Conservation (phyloP, 192 early-diverging fungal genomes). For the Coemansia sp. region DNA sequence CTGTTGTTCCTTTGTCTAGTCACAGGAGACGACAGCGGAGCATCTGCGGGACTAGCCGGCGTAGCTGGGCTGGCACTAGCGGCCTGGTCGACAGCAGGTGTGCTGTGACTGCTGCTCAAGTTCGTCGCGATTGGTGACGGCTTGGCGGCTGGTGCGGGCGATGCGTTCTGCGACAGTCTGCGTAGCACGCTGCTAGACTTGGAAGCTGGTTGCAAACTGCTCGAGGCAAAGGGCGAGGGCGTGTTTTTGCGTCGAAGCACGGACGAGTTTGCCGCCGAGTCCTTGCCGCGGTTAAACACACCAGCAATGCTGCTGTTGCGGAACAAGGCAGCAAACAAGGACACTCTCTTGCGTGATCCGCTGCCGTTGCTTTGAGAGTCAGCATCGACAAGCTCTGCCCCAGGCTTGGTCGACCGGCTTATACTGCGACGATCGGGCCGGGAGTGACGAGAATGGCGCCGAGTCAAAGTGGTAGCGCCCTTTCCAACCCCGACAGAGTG, state of each 20-base stretch:
- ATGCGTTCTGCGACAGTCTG: conserved; percentile 22
- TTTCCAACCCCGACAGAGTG: conserved; percentile 23
- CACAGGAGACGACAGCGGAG: conserved; percentile 34
- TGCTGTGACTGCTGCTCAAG: conserved; percentile 12
- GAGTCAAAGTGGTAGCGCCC: conserved; percentile 23
- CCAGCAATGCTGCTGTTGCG: conserved; percentile 31
- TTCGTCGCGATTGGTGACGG: conserved; percentile 7
- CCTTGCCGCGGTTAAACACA: conserved; percentile 28
- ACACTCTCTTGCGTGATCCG: conserved; percentile 68
- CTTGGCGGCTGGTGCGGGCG: conserved; percentile 10
- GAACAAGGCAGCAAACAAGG: conserved; percentile 74
- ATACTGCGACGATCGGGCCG: conserved; percentile 57
- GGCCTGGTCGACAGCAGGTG: neutral
- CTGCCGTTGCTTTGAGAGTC: conserved; percentile 33
- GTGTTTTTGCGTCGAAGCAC: conserved; percentile 45
- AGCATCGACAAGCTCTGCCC: conserved; percentile 18
- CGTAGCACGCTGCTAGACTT: conserved; percentile 36
- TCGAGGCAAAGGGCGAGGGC: conserved; percentile 39
- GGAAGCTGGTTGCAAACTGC: conserved; percentile 21
- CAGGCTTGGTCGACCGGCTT: conserved; percentile 25
- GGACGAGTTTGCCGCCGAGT: conserved; percentile 13
- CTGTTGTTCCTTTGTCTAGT: conserved; percentile 50
- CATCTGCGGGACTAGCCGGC: conserved; percentile 13
- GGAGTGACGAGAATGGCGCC: conserved; percentile 49
- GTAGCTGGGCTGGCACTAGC: conserved; percentile 1